Evolutionary conservation across 2,329 filamentous ascomycete species (phyloP).

Genomic region (Botrytis tulipae): DNA sequence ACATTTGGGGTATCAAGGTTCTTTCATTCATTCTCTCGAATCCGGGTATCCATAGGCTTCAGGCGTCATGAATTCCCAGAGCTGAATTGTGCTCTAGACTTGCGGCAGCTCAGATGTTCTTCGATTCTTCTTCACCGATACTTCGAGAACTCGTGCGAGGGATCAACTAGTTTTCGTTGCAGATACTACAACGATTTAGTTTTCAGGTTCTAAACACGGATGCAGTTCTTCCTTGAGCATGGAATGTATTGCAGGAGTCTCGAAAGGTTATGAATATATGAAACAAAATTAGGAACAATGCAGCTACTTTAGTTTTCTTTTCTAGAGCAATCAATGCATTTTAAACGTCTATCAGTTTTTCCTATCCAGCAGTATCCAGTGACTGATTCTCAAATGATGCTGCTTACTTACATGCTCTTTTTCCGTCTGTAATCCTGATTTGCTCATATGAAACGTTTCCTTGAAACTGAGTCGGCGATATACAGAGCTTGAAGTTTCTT

Average conservation of each 20-base stretch:
- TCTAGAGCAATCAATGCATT: background rate
- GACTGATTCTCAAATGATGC: background rate
- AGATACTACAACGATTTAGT: background rate
- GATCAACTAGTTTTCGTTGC: background rate
- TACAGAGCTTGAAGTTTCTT: rapidly evolving
- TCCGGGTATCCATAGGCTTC: rapidly evolving
- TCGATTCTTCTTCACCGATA: background rate
- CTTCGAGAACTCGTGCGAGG: background rate
- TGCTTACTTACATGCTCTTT: too few relatives aligned
- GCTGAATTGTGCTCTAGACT: background rate
- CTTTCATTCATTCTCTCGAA: too few relatives aligned
- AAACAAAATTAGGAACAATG: background rate
- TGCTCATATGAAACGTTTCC: too few relatives aligned
- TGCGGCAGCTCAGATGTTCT: background rate
- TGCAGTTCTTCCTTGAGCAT: background rate
- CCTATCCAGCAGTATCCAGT: rapidly evolving
- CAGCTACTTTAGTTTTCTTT: background rate
- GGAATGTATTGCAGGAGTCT: background rate
- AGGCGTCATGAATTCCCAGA: background rate
- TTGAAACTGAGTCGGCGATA: too few relatives aligned
- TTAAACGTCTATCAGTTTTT: background rate
- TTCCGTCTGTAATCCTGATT: rapidly evolving
- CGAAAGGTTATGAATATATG: background rate
- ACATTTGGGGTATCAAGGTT: background rate
- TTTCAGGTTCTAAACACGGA: background rate